Evolutionary conservation across 2,329 filamentous ascomycete species (phyloP), one percentile per base, ranked within the genome.

Genomic region (Botrytis byssoidea): DNA sequence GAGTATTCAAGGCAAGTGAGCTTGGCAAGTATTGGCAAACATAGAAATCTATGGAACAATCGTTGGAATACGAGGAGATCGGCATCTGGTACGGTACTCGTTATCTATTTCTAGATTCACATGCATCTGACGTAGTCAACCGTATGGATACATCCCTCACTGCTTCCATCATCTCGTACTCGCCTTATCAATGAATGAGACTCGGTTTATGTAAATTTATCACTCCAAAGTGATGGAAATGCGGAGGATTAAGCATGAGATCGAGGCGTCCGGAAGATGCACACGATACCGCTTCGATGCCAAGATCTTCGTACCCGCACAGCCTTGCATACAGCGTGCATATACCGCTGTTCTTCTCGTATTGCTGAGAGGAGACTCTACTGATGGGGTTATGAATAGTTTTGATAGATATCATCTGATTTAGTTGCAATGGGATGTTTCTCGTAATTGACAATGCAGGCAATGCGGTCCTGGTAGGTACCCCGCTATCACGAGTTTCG

Each of bases 401-500:
- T 16, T 35, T n/a, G 10, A 61, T 40, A 10, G n/a, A 60, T 37
- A 65, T 72, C 65, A 57, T 55, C 48, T 68, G 65, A 68, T 68
- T 55, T 14, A 29, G 25, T 3, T 40, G 18, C 9, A 16, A 37
- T 67, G 46, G 37, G 6, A 14, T 42, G 25, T 42, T 22, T 55
- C 65, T 68, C 65, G 65, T 55, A 68, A 55, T 68, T 55, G 65
- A 32, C 65, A 2, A 25, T 37, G 46, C 65, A 40, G 14, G 5
- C n/a, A 10, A n/a, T 40, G 35, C 29, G 40, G 32, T 63, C 32
- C 32, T 3, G 4, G 46, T 20, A 25, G 63, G 16, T 10, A 42
- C 59, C 51, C 70, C 60, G 70, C 70, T 66, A 67, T 57, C 61
- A 72, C 70, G 70, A 72, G 70, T 55, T 44, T 40, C n/a, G 57